Percentiles rank a stretch among this genome's conserved stretches.
phyloP scores from a whole-genome alignment of 495 filamentous ascomycete genomes.

The Tuber magnatum region DNA sequence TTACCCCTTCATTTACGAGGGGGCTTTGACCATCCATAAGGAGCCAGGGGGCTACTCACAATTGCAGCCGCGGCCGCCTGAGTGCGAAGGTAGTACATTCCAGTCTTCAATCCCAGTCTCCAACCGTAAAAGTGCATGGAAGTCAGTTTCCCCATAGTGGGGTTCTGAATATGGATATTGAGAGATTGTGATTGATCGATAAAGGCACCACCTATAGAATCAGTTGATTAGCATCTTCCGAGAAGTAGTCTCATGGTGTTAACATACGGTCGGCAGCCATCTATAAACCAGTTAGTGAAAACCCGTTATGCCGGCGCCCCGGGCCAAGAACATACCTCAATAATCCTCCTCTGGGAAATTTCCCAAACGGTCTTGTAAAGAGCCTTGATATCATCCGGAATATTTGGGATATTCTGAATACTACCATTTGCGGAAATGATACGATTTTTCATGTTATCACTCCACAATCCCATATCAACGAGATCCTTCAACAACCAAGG shows the following conservation, averaged over 20 bases:
- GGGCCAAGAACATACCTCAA: conserved; percentile 48
- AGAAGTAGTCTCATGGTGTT: neutral
- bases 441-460: conserved; percentile 99
- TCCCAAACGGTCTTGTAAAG: conserved; percentile 99
- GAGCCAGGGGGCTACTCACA: conserved; percentile 24
- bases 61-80: conserved; percentile 95
- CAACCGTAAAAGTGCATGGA: conserved; percentile 99
- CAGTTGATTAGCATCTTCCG: conserved; percentile 1
- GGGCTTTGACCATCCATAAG: conserved; percentile 1
- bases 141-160: conserved; percentile 98
- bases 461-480: conserved; percentile 96
- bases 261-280: conserved; percentile 83
- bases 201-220: conserved; percentile 59
- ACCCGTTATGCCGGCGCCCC: neutral
- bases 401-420: conserved; percentile 92
- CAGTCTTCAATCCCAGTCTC: conserved; percentile 98
- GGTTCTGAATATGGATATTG: conserved; percentile 98
- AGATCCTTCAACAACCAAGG: conserved; percentile 97
- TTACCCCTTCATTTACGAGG: neutral
- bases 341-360: conserved; percentile 88
- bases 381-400: conserved; percentile 88
- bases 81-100: conserved; percentile 99
- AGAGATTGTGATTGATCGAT: conserved; percentile 98
- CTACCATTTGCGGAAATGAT: conserved; percentile 96
- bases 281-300: conserved; percentile 14